These are phyloP conservation scores for Trichophyton benhamiae DNA, from an alignment of 2,329 filamentous ascomycete species.

Conservation along the genomic window DNA sequence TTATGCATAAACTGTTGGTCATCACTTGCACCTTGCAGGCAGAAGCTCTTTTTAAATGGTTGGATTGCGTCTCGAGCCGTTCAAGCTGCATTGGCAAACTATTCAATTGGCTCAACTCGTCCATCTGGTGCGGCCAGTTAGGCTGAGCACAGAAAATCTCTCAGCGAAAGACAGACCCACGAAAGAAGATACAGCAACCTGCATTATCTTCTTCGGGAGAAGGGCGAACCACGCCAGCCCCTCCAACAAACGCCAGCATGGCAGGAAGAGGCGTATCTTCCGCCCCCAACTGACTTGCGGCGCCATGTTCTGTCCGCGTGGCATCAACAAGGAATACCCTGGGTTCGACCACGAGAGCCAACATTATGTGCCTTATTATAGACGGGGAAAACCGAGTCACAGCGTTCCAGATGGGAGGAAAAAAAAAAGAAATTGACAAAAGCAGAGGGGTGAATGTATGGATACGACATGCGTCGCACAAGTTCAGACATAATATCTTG, in stretches of 20 bases:
- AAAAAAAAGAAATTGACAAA: neutral
- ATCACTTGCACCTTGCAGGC: neutral
- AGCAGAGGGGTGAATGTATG: neutral
- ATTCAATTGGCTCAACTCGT: neutral
- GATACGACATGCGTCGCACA: neutral
- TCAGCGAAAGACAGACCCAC: neutral
- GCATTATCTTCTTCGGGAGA: neutral
- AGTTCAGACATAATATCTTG: neutral
- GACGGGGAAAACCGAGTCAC: neutral
- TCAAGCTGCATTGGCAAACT: neutral
- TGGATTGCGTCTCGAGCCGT: neutral
- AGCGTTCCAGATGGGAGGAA: neutral
- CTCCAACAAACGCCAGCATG: neutral
- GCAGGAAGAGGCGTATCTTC: neutral
- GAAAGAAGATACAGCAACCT: neutral
- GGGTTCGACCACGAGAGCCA: neutral
- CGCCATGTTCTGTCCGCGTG: neutral
- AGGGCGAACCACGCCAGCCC: neutral
- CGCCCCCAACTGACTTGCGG: neutral
- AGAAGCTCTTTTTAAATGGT: neutral
- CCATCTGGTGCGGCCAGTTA: neutral
- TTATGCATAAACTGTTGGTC: neutral
- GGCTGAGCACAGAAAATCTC: neutral
- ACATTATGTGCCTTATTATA: slow-evolving; percentile 5
- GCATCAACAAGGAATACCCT: slow-evolving; percentile 5